phyloP scores from a whole-genome alignment of 345 rosid species.

The Clarkia xantiana region DNA sequence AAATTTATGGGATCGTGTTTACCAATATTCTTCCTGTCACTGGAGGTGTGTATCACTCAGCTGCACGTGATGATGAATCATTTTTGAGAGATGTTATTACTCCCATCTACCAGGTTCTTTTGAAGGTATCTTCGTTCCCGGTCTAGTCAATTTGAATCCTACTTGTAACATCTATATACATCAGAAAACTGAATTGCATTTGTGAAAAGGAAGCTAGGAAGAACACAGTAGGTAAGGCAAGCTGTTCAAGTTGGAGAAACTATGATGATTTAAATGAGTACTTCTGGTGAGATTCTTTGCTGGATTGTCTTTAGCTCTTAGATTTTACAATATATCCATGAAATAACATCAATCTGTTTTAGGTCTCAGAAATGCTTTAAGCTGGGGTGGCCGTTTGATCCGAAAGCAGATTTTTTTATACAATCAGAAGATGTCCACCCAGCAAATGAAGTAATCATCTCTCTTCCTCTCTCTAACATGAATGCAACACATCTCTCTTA shows the following conservation, averaged over 20 bases:
- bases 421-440: constrained; percentile 28
- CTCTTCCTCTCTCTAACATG: neutral
- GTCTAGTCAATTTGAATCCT: neutral
- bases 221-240: constrained; percentile 72
- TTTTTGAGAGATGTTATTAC: constrained; percentile 67
- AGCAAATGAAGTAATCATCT: constrained; percentile 27
- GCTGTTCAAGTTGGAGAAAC: constrained; percentile 97
- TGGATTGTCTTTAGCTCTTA: constrained; percentile 5
- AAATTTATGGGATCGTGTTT: constrained; percentile 38
- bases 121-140: constrained; percentile 34
- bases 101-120: constrained; percentile 63
- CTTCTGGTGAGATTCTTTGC: constrained; percentile 53
- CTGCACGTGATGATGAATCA: constrained; percentile 54
- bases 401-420: constrained; percentile 53
- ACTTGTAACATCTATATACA: neutral
- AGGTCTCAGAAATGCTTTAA: constrained; percentile 72
- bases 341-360: constrained; percentile 8
- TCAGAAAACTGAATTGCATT: constrained; percentile 10
- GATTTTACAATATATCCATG: constrained; percentile 10
- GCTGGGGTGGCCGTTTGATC: constrained; percentile 63
- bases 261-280: constrained; percentile 96
- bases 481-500: too few species aligned
- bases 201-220: constrained; percentile 62
- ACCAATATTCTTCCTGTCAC: constrained; percentile 39
- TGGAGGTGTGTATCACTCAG: constrained; percentile 32